Evolutionary conservation across 2,329 filamentous ascomycete species (phyloP).

Genomic region (Ceratocystis variospora): DNA sequence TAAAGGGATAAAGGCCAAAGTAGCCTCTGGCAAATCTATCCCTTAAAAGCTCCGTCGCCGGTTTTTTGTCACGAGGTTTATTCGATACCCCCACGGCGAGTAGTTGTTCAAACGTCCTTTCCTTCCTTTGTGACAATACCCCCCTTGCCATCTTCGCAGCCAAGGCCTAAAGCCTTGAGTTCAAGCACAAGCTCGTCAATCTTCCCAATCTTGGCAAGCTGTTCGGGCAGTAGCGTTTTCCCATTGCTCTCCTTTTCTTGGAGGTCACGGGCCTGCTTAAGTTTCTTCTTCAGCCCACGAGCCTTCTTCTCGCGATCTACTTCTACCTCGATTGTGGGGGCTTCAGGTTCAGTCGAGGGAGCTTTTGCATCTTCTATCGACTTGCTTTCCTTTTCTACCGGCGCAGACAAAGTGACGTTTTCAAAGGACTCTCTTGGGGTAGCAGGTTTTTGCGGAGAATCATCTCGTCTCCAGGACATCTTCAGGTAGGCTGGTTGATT

Average conservation of each 20-base stretch:
- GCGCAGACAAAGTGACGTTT: neutral
- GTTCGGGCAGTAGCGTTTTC: slow-evolving; percentile 72
- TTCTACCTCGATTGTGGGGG: slow-evolving; percentile 2
- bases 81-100: neutral
- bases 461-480: slow-evolving; percentile 10
- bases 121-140: slow-evolving; percentile 11
- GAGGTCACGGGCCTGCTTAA: slow-evolving; percentile 83
- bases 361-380: neutral
- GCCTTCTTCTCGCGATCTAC: slow-evolving; percentile 80
- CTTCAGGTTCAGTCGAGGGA: slow-evolving; percentile 4
- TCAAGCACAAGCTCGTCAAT: slow-evolving; percentile 89
- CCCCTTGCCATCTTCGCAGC: slow-evolving; percentile 55
- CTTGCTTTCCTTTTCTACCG: neutral
- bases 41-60: neutral
- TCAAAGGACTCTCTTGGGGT: neutral
- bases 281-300: slow-evolving; percentile 81
- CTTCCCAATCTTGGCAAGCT: slow-evolving; percentile 94
- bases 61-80: neutral
- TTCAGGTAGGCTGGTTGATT: slow-evolving; percentile 4
- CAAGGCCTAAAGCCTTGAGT: slow-evolving; percentile 71
- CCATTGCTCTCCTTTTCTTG: slow-evolving; percentile 84
- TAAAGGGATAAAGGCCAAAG: neutral
- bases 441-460: neutral
- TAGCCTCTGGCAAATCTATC: neutral
- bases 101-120: neutral